Conservation (phyloP, 106 monocot genomes). For the Platanthera guangdongensis region DNA sequence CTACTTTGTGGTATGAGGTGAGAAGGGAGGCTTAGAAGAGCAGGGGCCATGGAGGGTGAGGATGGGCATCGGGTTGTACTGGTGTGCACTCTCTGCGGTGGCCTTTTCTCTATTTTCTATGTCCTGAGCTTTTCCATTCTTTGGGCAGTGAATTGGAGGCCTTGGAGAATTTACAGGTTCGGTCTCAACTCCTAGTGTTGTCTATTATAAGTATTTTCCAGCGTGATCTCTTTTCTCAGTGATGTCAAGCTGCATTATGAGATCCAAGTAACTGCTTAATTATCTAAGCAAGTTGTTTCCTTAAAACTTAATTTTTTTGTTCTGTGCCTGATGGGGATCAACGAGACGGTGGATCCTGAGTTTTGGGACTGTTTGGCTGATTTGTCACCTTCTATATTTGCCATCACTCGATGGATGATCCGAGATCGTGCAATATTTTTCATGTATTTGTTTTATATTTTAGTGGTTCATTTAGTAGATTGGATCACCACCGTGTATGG, state of each 20-base stretch:
- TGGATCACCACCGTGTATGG: too few relatives aligned
- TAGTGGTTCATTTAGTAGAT: too few relatives aligned
- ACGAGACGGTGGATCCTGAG: too few relatives aligned
- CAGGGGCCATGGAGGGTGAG: slow-evolving; percentile 60
- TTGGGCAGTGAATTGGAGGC: slow-evolving; percentile 95
- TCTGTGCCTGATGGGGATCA: neutral
- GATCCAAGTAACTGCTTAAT: neutral
- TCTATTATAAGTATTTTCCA: neutral
- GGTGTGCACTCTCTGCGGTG: slow-evolving; percentile 61
- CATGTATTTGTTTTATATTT: too few relatives aligned
- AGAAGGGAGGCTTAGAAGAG: slow-evolving; percentile 12
- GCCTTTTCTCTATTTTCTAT: slow-evolving; percentile 64
- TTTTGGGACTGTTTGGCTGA: too few relatives aligned
- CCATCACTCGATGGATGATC: too few relatives aligned
- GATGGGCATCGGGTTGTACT: slow-evolving; percentile 44
- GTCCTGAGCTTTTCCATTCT: slow-evolving; percentile 67
- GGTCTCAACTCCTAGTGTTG: neutral
- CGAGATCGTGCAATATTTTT: too few relatives aligned
- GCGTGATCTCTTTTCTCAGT: neutral
- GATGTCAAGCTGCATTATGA: neutral
- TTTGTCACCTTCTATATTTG: too few relatives aligned
- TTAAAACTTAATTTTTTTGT: neutral
- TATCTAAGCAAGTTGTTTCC: neutral
- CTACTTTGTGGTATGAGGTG: slow-evolving; percentile 20
- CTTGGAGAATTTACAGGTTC: slow-evolving; percentile 96